phyloP scores from a whole-genome alignment of 2,329 filamentous ascomycete species.

The Ilyonectria destructans region DNA sequence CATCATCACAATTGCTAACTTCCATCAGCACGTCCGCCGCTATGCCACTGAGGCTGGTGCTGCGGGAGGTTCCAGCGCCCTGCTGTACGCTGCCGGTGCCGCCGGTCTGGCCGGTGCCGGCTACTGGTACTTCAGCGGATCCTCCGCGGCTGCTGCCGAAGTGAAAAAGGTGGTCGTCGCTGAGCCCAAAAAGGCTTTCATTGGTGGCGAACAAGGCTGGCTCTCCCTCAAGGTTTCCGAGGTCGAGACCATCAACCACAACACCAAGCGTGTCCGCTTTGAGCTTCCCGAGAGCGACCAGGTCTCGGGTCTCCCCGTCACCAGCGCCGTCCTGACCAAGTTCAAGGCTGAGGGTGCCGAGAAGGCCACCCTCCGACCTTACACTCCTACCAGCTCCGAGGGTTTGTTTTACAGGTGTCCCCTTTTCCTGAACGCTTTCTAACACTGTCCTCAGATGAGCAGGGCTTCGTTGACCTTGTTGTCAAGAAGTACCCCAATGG shows the following conservation, averaged over 20 bases:
- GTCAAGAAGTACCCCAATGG: slow-evolving; percentile 94
- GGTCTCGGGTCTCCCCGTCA: slow-evolving; percentile 85
- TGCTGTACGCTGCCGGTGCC: slow-evolving; percentile 75
- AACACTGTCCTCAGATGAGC: slow-evolving; percentile 68
- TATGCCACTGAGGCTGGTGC: slow-evolving; percentile 78
- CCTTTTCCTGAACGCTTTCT: slow-evolving; percentile 23
- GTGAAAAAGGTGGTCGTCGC: slow-evolving; percentile 66
- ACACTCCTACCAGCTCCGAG: slow-evolving; percentile 93
- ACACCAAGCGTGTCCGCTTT: slow-evolving; percentile 95
- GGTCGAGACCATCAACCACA: slow-evolving; percentile 88
- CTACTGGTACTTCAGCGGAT: slow-evolving; percentile 71
- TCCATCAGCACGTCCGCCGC: slow-evolving; percentile 64
- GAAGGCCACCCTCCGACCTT: slow-evolving; percentile 92
- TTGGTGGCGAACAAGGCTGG: slow-evolving; percentile 92
- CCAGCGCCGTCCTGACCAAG: slow-evolving; percentile 93
- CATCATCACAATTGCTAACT: slow-evolving; percentile 35
- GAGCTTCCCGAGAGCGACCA: slow-evolving; percentile 87
- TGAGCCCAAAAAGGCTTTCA: slow-evolving; percentile 72
- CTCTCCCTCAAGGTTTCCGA: slow-evolving; percentile 85
- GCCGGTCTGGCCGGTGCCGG: slow-evolving; percentile 72
- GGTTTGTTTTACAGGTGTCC: slow-evolving; percentile 62
- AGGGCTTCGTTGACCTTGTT: slow-evolving; percentile 89
- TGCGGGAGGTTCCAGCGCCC: slow-evolving; percentile 72
- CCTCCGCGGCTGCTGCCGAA: slow-evolving; percentile 71
- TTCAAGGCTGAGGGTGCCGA: slow-evolving; percentile 87